Evolutionary conservation across 805 yeast species (phyloP).

Genomic region (Wickerhamomyces subpelliculosus): DNA sequence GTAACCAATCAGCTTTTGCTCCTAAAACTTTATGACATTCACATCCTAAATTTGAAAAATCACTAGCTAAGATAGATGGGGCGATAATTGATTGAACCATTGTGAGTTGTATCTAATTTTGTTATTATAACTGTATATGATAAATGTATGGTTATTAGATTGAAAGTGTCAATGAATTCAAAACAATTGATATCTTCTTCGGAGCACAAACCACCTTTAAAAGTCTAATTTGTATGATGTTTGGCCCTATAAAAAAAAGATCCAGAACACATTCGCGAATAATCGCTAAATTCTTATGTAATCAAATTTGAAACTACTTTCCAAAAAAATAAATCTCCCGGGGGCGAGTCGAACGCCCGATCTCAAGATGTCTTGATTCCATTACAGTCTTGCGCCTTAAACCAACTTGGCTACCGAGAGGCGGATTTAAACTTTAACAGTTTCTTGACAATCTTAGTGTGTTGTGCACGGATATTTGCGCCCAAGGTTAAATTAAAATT

Average conservation of each 20-base stretch:
- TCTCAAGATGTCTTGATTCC: slow-evolving; percentile 33
- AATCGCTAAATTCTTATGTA: no score
- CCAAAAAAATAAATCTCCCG: slow-evolving; percentile 30
- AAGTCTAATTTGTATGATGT: no score
- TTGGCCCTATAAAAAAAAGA: background rate
- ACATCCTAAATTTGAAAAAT: slow-evolving; percentile 83
- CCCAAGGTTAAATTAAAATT: no score
- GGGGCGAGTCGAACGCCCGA: slow-evolving; percentile 48
- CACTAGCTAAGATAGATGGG: slow-evolving; percentile 90
- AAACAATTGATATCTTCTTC: no score
- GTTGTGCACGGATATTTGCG: background rate
- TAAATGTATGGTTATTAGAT: background rate
- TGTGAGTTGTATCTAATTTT: slow-evolving; percentile 1
- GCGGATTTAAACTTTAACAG: background rate
- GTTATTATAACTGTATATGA: background rate
- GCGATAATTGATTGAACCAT: slow-evolving; percentile 86
- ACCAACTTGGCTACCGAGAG: slow-evolving; percentile 41
- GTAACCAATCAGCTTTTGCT: slow-evolving; percentile 93
- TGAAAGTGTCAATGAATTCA: background rate
- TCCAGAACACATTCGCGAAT: no score
- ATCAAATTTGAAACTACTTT: background rate
- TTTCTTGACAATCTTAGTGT: background rate
- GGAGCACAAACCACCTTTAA: background rate
- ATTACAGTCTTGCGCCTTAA: slow-evolving; percentile 40
- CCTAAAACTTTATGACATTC: slow-evolving; percentile 78